phyloP scores from a whole-genome alignment of 2,329 filamentous ascomycete genomes.

The Penicillium rolfsii region DNA sequence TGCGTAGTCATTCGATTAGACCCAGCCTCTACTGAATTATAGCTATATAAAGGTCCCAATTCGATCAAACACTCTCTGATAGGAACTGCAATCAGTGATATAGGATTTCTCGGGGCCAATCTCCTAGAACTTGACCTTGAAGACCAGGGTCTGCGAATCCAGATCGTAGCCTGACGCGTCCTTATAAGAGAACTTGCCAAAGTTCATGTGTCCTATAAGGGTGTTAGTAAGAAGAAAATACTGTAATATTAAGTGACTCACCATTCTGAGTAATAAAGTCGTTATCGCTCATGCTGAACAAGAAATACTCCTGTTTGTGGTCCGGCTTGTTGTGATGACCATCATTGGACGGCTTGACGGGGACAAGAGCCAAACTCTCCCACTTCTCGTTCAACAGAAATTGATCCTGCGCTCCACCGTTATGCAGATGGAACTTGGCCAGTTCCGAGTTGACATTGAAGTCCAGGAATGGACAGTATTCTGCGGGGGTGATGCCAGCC shows the following conservation, averaged over 20 bases:
- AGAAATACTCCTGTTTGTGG: constrained; percentile 64
- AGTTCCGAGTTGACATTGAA: constrained; percentile 69
- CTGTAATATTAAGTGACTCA: constrained; percentile 29
- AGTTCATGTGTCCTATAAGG: constrained; percentile 57
- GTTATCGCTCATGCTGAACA: constrained; percentile 71
- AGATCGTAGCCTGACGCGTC: constrained; percentile 62
- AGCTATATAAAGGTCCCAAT: not conserved
- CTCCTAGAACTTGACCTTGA: constrained; percentile 42
- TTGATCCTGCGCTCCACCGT: constrained; percentile 64
- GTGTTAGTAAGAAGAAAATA: constrained; percentile 14
- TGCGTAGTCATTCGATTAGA: too few species aligned
- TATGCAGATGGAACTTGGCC: constrained; percentile 67
- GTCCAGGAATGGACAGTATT: constrained; percentile 69
- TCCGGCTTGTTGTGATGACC: constrained; percentile 28
- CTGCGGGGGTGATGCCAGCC: constrained; percentile 58
- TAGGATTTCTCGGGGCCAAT: not conserved
- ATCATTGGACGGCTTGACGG: constrained; percentile 51
- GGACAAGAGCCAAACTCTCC: constrained; percentile 69
- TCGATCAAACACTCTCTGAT: not conserved
- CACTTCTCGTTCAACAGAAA: constrained; percentile 74
- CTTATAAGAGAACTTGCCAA: constrained; percentile 58
- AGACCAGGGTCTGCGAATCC: constrained; percentile 66
- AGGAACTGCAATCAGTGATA: not conserved
- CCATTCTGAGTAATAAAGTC: constrained; percentile 76
- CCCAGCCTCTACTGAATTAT: not conserved